These are phyloP conservation scores for Sporormia fimetaria DNA, from an alignment of 495 filamentous ascomycete species.

Conservation along the genomic window DNA sequence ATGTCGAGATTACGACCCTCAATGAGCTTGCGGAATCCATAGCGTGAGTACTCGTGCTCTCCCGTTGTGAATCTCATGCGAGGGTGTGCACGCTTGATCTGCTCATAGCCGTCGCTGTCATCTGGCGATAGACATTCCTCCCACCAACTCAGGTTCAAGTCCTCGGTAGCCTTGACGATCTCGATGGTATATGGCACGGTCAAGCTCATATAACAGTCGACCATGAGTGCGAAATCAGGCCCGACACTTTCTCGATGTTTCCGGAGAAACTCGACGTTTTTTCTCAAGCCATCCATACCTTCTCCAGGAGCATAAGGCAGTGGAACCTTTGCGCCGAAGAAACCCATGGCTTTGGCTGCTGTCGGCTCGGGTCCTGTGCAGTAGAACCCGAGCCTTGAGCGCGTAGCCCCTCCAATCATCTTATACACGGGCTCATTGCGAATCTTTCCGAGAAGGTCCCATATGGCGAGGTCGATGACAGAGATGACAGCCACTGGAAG, in stretches of 20 bases:
- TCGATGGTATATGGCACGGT: conserved; percentile 88
- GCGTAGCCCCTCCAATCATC: conserved; percentile 77
- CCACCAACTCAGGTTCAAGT: conserved; percentile 91
- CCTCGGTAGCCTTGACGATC: conserved; percentile 64
- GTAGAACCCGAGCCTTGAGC: conserved; percentile 75
- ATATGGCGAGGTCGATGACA: conserved; percentile 82
- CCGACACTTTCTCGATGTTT: conserved; percentile 76
- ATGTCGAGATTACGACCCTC: conserved; percentile 87
- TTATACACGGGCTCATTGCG: conserved; percentile 89
- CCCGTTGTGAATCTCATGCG: conserved; percentile 90
- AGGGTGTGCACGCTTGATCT: conserved; percentile 80
- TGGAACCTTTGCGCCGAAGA: conserved; percentile 80
- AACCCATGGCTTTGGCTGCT: conserved; percentile 69
- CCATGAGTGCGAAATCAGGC: conserved; percentile 82
- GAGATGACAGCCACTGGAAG: conserved; percentile 83
- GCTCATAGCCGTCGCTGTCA: conserved; percentile 78
- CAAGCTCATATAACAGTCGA: conserved; percentile 93
- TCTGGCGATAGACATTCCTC: conserved; percentile 85
- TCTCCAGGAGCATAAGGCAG: conserved; percentile 82
- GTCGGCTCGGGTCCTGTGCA: conserved; percentile 80
- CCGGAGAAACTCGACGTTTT: conserved; percentile 79
- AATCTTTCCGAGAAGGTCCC: conserved; percentile 84
- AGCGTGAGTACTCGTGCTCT: conserved; percentile 87
- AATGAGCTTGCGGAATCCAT: conserved; percentile 86
- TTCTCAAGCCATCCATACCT: conserved; percentile 64